Evolutionary conservation across 108 stramenopile species (phyloP).

Genomic region (Nitzschia sp.): DNA sequence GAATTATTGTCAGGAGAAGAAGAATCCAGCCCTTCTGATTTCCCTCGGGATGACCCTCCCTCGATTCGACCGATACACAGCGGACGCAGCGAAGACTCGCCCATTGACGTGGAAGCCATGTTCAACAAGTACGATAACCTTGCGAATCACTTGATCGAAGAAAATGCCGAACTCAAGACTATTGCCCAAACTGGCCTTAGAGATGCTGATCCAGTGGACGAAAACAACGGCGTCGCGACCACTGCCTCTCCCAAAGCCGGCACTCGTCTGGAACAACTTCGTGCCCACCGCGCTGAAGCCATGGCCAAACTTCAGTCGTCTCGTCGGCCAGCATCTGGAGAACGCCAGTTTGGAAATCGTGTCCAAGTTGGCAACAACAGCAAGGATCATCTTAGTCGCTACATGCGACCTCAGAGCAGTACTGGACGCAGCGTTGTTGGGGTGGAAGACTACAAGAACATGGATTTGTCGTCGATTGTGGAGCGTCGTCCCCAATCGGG

Average conservation of each 20-base stretch:
- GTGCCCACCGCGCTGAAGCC: constrained; percentile 19
- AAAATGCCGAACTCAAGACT: constrained; percentile 10
- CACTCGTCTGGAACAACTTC: constrained; percentile 25
- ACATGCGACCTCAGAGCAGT: not conserved
- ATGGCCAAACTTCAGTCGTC: constrained; percentile 7
- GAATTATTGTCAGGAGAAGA: too few relatives aligned
- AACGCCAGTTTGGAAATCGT: not conserved
- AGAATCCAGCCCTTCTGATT: not conserved
- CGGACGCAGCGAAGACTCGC: constrained; percentile 3
- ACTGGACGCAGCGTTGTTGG: not conserved
- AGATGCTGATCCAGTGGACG: not conserved
- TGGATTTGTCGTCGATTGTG: not conserved
- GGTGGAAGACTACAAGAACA: not conserved
- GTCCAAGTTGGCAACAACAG: not conserved
- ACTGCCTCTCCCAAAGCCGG: not conserved
- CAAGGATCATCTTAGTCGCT: constrained; percentile 2
- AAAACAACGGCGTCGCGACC: not conserved
- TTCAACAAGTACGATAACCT: constrained; percentile 4
- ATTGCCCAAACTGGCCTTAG: not conserved
- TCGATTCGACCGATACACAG: not conserved
- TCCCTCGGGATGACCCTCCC: not conserved
- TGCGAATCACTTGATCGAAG: constrained; percentile 13
- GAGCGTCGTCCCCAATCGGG: not conserved
- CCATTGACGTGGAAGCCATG: constrained; percentile 19
- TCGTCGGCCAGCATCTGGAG: too few relatives aligned